Evolutionary conservation across 495 filamentous ascomycete genomes (phyloP).

Genomic region (Aspergillus conjunctus): DNA sequence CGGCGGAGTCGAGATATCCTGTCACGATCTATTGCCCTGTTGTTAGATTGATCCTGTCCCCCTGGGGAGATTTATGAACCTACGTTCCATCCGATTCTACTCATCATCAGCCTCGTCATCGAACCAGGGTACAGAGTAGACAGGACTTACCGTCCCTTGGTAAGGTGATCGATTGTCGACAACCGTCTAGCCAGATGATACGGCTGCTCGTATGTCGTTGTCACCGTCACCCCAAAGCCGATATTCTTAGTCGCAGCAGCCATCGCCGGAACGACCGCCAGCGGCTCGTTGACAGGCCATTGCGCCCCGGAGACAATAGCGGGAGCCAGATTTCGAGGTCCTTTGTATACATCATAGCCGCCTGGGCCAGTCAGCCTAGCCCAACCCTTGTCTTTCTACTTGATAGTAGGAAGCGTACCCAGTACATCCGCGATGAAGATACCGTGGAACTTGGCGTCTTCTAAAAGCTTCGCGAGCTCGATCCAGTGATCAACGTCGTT

Average conservation of each 20-base stretch:
- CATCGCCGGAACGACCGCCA: slow-evolving; percentile 49
- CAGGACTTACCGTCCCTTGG: slow-evolving; percentile 55
- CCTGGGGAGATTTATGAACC: slow-evolving; percentile 17
- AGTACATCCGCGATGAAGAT: slow-evolving; percentile 61
- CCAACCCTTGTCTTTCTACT: not conserved
- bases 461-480: slow-evolving; percentile 51
- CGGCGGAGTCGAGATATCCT: slow-evolving; percentile 67
- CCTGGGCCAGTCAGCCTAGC: slow-evolving; percentile 25
- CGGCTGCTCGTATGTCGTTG: slow-evolving; percentile 69
- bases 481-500: slow-evolving; percentile 56
- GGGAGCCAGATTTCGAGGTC: slow-evolving; percentile 57
- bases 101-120: not conserved
- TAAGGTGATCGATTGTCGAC: slow-evolving; percentile 68
- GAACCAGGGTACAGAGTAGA: not conserved
- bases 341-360: slow-evolving; percentile 69
- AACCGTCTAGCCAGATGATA: slow-evolving; percentile 68
- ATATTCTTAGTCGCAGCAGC: slow-evolving; percentile 61
- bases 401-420: slow-evolving; percentile 28
- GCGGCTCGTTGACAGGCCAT: slow-evolving; percentile 64
- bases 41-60: not conserved
- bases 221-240: slow-evolving; percentile 69
- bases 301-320: slow-evolving; percentile 63
- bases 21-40: slow-evolving; percentile 56
- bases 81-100: slow-evolving; percentile 61
- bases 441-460: slow-evolving; percentile 55